phyloP scores from a whole-genome alignment of 23 red algal genomes.

The Cyanidioschyzon merolae region DNA sequence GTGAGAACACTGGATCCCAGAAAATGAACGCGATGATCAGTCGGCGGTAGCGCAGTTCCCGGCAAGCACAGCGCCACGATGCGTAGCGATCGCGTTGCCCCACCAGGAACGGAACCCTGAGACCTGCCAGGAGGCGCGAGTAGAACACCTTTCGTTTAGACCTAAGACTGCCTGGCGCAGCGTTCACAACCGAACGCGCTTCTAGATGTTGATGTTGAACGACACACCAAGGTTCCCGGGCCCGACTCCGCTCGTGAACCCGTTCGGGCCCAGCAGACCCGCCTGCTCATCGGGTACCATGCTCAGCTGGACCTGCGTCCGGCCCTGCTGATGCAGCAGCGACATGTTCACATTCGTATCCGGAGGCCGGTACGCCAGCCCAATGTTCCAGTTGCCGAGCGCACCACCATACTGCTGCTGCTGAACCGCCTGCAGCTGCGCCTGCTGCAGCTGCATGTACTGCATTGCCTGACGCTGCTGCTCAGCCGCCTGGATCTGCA shows the following conservation, averaged over 20 bases:
- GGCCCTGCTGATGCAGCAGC: slow-evolving; percentile 72
- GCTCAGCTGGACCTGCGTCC: slow-evolving; percentile 74
- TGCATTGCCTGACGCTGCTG: slow-evolving; percentile 87
- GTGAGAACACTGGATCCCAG: too few species aligned
- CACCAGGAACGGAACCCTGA: too few species aligned
- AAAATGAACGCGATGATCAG: too few species aligned
- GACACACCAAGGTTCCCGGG: slow-evolving; percentile 75
- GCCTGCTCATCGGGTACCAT: slow-evolving; percentile 94
- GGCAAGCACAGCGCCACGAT: too few species aligned
- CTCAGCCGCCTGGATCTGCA: slow-evolving; percentile 55
- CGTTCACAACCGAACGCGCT: background rate
- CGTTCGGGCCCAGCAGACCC: slow-evolving; percentile 66
- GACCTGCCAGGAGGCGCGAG: too few species aligned
- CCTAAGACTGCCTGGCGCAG: background rate
- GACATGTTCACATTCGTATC: slow-evolving; percentile 93
- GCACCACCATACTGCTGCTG: slow-evolving; percentile 77
- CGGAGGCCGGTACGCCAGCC: slow-evolving; percentile 80
- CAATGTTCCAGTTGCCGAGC: slow-evolving; percentile 80
- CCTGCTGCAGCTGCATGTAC: slow-evolving; percentile 94
- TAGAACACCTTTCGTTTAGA: too few species aligned
- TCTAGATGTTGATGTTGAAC: slow-evolving; percentile 81
- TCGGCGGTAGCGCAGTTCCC: too few species aligned
- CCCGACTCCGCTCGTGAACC: slow-evolving; percentile 79
- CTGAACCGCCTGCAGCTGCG: slow-evolving; percentile 82
- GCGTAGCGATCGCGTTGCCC: too few species aligned